phyloP scores from a whole-genome alignment of 2,329 filamentous ascomycete species.

The Davidsoniella virescens region DNA sequence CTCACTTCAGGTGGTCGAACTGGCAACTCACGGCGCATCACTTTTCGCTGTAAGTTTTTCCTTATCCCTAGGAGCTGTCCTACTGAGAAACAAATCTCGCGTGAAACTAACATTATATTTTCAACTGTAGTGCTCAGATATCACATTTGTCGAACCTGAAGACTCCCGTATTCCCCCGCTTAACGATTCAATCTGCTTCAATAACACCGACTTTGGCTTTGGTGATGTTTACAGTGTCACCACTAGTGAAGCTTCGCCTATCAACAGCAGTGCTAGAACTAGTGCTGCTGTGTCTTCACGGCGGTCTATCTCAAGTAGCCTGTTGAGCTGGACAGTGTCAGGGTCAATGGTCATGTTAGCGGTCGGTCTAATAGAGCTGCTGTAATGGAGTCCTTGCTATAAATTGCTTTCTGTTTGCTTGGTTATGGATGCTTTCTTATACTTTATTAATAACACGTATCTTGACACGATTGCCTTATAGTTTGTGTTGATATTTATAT shows the following conservation, averaged over 20 bases:
- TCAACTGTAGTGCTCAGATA: slow-evolving; percentile 56
- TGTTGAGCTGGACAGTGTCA: background rate
- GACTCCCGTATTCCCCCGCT: slow-evolving; percentile 39
- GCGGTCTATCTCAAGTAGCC: background rate
- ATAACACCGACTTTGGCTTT: slow-evolving; percentile 52
- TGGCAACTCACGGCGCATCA: slow-evolving; percentile 56
- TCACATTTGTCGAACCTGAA: slow-evolving; percentile 42
- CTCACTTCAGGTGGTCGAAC: slow-evolving; percentile 63
- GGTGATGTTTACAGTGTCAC: slow-evolving; percentile 40
- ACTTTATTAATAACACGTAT: too few relatives aligned
- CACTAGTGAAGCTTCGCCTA: slow-evolving; percentile 7
- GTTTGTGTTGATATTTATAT: background rate
- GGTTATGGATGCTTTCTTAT: too few relatives aligned
- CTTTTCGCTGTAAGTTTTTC: slow-evolving; percentile 49
- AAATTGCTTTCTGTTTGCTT: too few relatives aligned
- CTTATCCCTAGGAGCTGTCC: background rate
- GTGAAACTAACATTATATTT: background rate
- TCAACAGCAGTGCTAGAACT: slow-evolving; percentile 1
- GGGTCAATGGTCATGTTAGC: background rate
- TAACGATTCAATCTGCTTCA: slow-evolving; percentile 52
- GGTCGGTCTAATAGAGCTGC: background rate
- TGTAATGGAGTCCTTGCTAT: background rate
- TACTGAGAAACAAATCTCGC: too few relatives aligned
- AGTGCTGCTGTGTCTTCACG: background rate
- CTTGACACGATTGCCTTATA: background rate